Base-by-base conservation (phyloP, 2,329 filamentous ascomycete genomes). In the Myriosclerotinia scirpicola region DNA sequence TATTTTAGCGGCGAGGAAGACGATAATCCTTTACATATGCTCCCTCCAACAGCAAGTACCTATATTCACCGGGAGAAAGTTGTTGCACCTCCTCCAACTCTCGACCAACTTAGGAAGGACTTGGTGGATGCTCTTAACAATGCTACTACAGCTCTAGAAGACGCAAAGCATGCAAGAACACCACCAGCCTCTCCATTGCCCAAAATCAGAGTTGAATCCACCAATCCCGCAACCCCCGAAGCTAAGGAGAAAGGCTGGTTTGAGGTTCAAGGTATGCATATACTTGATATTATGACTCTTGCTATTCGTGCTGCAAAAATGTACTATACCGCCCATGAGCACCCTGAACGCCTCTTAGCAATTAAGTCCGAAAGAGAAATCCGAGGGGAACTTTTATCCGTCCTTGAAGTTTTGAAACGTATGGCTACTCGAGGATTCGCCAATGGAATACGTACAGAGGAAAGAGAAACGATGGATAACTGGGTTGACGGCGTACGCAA, bases 41-140 rank as follows among this genome's bases (percentile, higher is more conserved):
- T 97, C 4, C 94, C 95, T n/a, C 95, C 95, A 0, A 99, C 95
- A 0, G 92, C 94, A 52, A 97, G 93, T 83, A 99, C 95, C 3
- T 99, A 98, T 78, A 93, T 91, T 71, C 88, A 93, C 74, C 89
- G 90, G 72, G 89, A 92, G 68, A 91, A 93, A 73, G 88, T 89
- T 67, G 84, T 96, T 30, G 87, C 92, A 14, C 94, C 90, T 61
- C 92, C 93, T 50, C 95, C 95, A 11, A 90, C 95, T 67, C 87
- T 94, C 70, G 82, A 87, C 59, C 89, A 94, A 69, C 84, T 99
- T 66, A 91, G 94, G 68, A 81, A 83, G 34, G 87, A 90, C 72
- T 78, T 93, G 67, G 80, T 89, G 62, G 84, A 86, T 67, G 85
- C 89, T 7, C 81, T 99, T 26, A 82, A 84, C 52, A 88, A 90